Percentiles rank a stretch among this genome's conserved stretches.
phyloP scores from a whole-genome alignment of 106 monocot genomes.

The Apostasia ramifera region DNA sequence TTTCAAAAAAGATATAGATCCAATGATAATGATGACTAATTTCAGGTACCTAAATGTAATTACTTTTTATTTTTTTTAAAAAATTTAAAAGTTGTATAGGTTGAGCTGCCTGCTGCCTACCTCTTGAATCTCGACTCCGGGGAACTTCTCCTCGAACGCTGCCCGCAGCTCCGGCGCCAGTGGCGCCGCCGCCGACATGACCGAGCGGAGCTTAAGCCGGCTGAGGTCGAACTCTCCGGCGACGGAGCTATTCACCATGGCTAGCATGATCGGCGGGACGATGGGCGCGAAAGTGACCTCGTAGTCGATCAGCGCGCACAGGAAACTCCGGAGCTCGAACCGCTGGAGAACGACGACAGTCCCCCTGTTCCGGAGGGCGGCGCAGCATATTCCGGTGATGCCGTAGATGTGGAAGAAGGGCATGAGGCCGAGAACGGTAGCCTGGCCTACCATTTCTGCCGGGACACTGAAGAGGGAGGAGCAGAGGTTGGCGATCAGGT shows the following conservation, averaged over 20 bases:
- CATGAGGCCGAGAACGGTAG: conserved; percentile 68
- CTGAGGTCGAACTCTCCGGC: conserved; percentile 52
- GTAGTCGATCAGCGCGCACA: conserved; percentile 48
- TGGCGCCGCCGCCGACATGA: conserved; percentile 91
- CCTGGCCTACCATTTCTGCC: conserved; percentile 52
- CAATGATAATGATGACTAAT: too few relatives aligned
- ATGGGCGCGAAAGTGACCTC: conserved; percentile 80
- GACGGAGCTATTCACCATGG: conserved; percentile 81
- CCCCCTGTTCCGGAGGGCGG: conserved; percentile 71
- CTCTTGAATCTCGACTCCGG: conserved; percentile 68
- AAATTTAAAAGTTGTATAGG: too few relatives aligned
- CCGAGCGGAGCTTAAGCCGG: conserved; percentile 49
- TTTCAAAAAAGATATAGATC: too few relatives aligned
- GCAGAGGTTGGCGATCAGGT: conserved; percentile 76
- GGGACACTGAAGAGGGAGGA: conserved; percentile 50
- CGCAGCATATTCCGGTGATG: conserved; percentile 86
- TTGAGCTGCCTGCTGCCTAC: conserved; percentile 4
- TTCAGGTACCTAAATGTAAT: too few relatives aligned
- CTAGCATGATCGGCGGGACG: conserved; percentile 93
- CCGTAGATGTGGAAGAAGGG: conserved; percentile 99
- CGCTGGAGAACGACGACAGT: conserved; percentile 79
- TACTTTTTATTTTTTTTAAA: too few relatives aligned
- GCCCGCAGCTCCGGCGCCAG: conserved; percentile 68
- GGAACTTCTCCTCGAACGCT: conserved; percentile 74
- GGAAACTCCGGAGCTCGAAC: conserved; percentile 57